Conservation (phyloP, 306 rosid genomes). For the Cyclanthera cordifolia region DNA sequence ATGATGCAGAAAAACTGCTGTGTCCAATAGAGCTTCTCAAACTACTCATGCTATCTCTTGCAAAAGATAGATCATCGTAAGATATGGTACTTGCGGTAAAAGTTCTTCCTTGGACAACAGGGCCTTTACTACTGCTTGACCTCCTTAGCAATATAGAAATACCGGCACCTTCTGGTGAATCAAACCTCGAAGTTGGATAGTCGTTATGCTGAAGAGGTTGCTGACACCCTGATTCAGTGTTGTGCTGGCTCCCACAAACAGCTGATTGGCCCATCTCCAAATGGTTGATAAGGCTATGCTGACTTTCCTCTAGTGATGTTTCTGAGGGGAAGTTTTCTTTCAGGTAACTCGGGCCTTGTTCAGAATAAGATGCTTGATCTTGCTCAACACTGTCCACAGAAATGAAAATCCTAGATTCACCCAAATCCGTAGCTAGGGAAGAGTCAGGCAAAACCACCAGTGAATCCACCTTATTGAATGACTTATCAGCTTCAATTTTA, state of each 20-base stretch:
- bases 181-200: slow-evolving; percentile 30
- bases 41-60: slow-evolving; percentile 53
- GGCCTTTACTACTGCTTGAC: slow-evolving; percentile 68
- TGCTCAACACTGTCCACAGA: slow-evolving; percentile 30
- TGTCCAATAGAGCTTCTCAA: slow-evolving; percentile 57
- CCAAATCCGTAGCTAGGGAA: slow-evolving; percentile 21
- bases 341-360: slow-evolving; percentile 27
- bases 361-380: slow-evolving; percentile 27
- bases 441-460: slow-evolving; percentile 21
- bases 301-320: slow-evolving; percentile 25
- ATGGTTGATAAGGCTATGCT: slow-evolving; percentile 20
- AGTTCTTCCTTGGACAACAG: slow-evolving; percentile 49
- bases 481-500: slow-evolving; percentile 26
- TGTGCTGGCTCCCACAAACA: slow-evolving; percentile 21
- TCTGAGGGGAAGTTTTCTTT: slow-evolving; percentile 28
- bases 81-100: slow-evolving; percentile 53
- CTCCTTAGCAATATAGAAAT: slow-evolving; percentile 73
- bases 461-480: slow-evolving; percentile 21
- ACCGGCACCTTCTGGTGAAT: slow-evolving; percentile 58
- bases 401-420: slow-evolving; percentile 25
- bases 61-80: slow-evolving; percentile 43
- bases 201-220: slow-evolving; percentile 28
- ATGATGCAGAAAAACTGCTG: slow-evolving; percentile 59
- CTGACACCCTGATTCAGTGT: slow-evolving; percentile 28
- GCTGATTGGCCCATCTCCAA: slow-evolving; percentile 26